phyloP scores from a whole-genome alignment of 1,139 yeast genomes.

The Trichomonascaceae sp. region DNA sequence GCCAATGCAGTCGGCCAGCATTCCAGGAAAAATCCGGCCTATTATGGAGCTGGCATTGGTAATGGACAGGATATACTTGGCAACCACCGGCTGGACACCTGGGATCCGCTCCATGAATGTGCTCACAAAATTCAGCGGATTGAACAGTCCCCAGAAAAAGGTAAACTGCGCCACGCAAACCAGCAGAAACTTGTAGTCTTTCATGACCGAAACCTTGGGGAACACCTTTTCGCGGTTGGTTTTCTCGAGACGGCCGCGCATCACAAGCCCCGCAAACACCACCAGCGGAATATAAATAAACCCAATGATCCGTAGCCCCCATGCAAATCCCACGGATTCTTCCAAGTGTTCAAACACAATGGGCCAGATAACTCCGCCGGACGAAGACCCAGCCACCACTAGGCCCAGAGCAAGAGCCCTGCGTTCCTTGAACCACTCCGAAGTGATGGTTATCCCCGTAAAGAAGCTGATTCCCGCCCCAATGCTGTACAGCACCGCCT shows the following conservation, averaged over 20 bases:
- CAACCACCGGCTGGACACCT: conserved; percentile 14
- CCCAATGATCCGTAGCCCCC: conserved; percentile 40
- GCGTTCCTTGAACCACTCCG: conserved; percentile 40
- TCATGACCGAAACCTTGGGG: conserved; percentile 13
- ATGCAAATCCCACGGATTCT: conserved; percentile 33
- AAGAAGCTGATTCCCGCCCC: conserved; percentile 27
- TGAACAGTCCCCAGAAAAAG: conserved; percentile 26
- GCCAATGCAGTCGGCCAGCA: conserved; percentile 30
- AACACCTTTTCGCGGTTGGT: conserved; percentile 10
- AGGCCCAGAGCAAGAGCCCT: conserved; percentile 47
- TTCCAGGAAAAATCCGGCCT: conserved; percentile 40
- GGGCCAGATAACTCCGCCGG: conserved; percentile 49
- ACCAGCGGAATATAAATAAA: conserved; percentile 31
- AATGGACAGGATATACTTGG: conserved; percentile 29
- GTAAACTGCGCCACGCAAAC: conserved; percentile 15
- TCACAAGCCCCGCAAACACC: conserved; percentile 23
- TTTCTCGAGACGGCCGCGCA: conserved; percentile 19
- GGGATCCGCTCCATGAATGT: conserved; percentile 27
- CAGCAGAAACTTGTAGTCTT: conserved; percentile 10
- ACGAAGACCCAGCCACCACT: conserved; percentile 47
- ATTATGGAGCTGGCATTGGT: conserved; percentile 36
- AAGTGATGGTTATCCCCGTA: conserved; percentile 16
- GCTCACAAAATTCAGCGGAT: conserved; percentile 29
- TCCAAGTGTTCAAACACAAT: conserved; percentile 28
- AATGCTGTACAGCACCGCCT: conserved; percentile 40